These are phyloP conservation scores for Triticum monococcum DNA, from an alignment of 176 grass and related monocot genomes.

Conservation along the genomic window DNA sequence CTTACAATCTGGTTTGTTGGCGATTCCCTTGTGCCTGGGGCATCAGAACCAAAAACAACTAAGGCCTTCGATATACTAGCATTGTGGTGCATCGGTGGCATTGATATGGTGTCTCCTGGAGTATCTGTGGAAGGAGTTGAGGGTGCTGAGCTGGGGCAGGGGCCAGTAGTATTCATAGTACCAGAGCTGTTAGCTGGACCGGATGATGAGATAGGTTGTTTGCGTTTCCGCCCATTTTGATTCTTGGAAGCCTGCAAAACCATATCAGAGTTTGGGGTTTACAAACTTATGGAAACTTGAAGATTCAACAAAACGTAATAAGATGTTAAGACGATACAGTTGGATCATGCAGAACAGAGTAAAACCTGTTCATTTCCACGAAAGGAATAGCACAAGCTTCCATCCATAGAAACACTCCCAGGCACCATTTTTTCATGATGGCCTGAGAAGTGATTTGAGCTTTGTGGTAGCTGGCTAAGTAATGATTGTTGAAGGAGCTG, in stretches of 20 bases:
- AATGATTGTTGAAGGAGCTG: constrained; percentile 69
- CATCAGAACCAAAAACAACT: constrained; percentile 50
- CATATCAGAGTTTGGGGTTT: constrained; percentile 13
- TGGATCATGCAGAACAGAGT: constrained; percentile 9
- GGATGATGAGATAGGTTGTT: constrained; percentile 68
- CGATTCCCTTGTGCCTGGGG: constrained; percentile 46
- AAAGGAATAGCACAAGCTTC: constrained; percentile 54
- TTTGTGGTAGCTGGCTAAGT: constrained; percentile 67
- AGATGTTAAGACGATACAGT: constrained; percentile 22
- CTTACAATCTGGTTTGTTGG: constrained; percentile 72
- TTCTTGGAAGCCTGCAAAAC: constrained; percentile 62
- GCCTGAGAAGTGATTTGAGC: constrained; percentile 52
- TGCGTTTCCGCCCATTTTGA: constrained; percentile 65
- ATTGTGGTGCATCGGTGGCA: constrained; percentile 50
- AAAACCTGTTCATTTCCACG: constrained; percentile 72
- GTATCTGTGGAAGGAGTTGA: constrained; percentile 88
- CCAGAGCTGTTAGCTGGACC: constrained; percentile 86
- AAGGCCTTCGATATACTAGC: constrained; percentile 51
- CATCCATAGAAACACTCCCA: constrained; percentile 57
- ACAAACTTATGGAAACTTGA: not conserved
- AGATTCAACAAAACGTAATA: constrained; percentile 9
- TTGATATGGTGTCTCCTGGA: constrained; percentile 78
- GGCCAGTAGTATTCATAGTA: constrained; percentile 73
- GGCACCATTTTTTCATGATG: constrained; percentile 65
- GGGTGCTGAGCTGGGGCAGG: constrained; percentile 80